A percentile compares a stretch with the other conserved stretches of the same genome.
These are phyloP conservation scores for Hypsizygus ulmarius DNA, from an alignment of 1,284 basidiomycete genomes.

Conservation along the genomic window DNA sequence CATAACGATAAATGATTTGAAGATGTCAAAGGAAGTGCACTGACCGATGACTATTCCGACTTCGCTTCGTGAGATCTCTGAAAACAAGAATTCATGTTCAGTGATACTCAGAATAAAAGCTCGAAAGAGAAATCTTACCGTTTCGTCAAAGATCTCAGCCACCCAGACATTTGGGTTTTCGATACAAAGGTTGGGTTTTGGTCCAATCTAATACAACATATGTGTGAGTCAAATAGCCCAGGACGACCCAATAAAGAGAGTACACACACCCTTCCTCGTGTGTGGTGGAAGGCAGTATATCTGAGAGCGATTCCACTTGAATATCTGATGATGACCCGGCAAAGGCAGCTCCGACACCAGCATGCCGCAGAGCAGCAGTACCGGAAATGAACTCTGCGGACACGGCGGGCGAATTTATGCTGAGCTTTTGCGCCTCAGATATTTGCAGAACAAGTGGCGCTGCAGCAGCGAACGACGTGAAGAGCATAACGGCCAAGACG, in stretches of 20 bases:
- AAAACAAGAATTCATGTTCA: constrained; percentile 6
- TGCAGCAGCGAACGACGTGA: constrained; percentile 10
- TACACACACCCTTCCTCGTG: not conserved
- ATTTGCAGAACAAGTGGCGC: constrained; percentile 12
- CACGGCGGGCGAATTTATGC: not conserved
- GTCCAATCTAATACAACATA: too few species aligned
- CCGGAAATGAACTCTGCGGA: too few species aligned
- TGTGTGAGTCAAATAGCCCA: too few species aligned
- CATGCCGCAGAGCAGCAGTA: too few species aligned
- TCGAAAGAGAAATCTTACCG: not conserved
- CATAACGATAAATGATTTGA: not conserved
- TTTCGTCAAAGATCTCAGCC: constrained; percentile 1
- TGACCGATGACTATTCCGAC: constrained; percentile 14
- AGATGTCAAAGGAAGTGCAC: not conserved
- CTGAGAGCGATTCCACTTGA: too few species aligned
- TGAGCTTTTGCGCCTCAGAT: constrained; percentile 5
- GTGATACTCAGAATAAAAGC: not conserved
- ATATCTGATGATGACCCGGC: too few species aligned
- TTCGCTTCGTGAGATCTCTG: constrained; percentile 3
- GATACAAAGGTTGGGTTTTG: not conserved
- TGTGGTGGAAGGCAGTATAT: too few species aligned
- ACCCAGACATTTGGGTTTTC: not conserved
- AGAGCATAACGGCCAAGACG: constrained; percentile 14
- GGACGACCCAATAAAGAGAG: too few species aligned
- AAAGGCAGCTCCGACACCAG: too few species aligned